Conservation (phyloP, 768 basidiomycete genomes). For the Clavaria fumosa region DNA sequence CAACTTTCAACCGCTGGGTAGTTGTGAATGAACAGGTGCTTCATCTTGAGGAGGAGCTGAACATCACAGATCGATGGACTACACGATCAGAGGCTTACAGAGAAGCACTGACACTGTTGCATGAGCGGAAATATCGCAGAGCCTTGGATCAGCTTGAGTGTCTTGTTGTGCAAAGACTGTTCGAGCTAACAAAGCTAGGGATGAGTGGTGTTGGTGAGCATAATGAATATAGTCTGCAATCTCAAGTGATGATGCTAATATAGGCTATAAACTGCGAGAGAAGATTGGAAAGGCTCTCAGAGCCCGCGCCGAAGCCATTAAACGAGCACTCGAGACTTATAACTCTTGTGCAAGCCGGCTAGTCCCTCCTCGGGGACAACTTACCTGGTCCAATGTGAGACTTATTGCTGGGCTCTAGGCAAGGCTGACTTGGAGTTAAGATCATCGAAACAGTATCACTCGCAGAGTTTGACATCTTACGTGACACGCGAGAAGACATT, state of each 20-base stretch:
- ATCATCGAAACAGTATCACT: conserved; percentile 11
- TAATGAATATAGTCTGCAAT: conserved; percentile 7
- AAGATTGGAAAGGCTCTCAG: conserved; percentile 22
- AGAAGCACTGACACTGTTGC: conserved; percentile 3
- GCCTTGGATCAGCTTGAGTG: not conserved
- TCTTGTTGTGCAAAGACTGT: not conserved
- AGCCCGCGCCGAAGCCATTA: conserved; percentile 18
- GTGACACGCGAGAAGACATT: conserved; percentile 18
- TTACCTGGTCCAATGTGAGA: conserved; percentile 14
- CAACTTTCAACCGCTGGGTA: not conserved
- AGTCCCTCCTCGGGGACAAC: conserved; percentile 9
- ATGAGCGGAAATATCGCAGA: not conserved
- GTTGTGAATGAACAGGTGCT: not conserved
- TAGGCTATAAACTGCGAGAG: conserved; percentile 21
- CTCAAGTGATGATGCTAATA: not conserved
- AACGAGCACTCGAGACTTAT: conserved; percentile 17
- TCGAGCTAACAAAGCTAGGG: conserved; percentile 12
- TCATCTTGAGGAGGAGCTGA: conserved; percentile 8
- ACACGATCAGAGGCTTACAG: conserved; percentile 4
- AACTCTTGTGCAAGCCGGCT: conserved; percentile 16
- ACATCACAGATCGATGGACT: conserved; percentile 8
- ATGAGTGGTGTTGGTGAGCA: conserved; percentile 12
- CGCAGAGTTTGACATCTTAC: conserved; percentile 21
- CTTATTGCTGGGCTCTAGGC: too few relatives aligned
- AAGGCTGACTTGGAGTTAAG: too few relatives aligned